These are phyloP conservation scores for Didymellaceae sp. DNA, from an alignment of 2,329 filamentous ascomycete genomes.

Conservation along the genomic window DNA sequence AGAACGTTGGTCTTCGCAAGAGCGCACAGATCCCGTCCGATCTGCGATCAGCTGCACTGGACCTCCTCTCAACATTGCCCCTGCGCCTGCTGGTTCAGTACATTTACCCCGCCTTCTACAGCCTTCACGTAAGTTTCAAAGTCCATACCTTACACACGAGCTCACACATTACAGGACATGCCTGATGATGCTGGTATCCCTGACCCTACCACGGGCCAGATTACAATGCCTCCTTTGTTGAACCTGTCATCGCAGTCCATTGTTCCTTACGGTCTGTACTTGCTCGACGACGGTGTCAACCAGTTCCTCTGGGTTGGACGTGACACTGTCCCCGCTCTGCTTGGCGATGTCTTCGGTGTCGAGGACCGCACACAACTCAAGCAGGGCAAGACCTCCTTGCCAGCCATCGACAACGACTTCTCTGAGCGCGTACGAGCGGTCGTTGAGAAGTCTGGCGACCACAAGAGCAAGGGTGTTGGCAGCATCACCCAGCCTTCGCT, in stretches of 20 bases:
- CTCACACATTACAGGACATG: slow-evolving; percentile 89
- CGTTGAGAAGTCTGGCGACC: slow-evolving; percentile 88
- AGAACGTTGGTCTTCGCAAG: slow-evolving; percentile 71
- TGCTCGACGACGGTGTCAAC: slow-evolving; percentile 96
- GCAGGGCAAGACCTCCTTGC: slow-evolving; percentile 87
- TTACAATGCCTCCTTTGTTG: slow-evolving; percentile 80
- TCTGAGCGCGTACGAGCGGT: slow-evolving; percentile 88
- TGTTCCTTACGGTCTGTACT: slow-evolving; percentile 87
- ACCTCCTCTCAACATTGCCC: slow-evolving; percentile 90
- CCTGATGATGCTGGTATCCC: slow-evolving; percentile 88
- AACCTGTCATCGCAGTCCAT: slow-evolving; percentile 90
- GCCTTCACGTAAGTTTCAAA: slow-evolving; percentile 33
- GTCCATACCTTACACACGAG: not conserved
- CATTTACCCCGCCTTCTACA: slow-evolving; percentile 63
- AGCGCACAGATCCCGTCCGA: slow-evolving; percentile 58
- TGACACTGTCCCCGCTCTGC: slow-evolving; percentile 87
- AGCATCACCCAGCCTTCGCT: slow-evolving; percentile 92
- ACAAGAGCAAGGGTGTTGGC: slow-evolving; percentile 84
- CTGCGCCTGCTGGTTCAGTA: slow-evolving; percentile 90
- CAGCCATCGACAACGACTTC: slow-evolving; percentile 92
- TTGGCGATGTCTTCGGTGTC: slow-evolving; percentile 89
- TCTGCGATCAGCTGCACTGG: slow-evolving; percentile 89
- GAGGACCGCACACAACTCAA: slow-evolving; percentile 83
- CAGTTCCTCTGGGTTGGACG: slow-evolving; percentile 97
- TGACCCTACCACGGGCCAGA: slow-evolving; percentile 85